Evolutionary conservation across 768 basidiomycete species (phyloP), one percentile per base, ranked within the genome.

Genomic region (Collybiopsis confluens): DNA sequence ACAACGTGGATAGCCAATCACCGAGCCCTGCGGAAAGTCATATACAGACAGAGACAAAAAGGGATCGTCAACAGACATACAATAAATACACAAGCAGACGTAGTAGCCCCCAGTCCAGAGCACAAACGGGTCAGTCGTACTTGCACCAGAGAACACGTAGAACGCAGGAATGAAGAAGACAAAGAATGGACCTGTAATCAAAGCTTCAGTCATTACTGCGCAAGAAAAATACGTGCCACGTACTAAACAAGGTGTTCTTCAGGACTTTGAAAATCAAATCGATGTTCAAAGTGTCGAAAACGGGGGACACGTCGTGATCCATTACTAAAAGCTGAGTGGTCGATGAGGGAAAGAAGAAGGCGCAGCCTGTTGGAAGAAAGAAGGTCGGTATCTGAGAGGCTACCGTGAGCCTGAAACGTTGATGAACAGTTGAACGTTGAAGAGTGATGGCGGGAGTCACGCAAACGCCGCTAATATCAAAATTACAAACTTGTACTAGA

Each of bases 201-300:
- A 36, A 41, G 51, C 18, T 37, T 54, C 6, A 47, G 27, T 35
- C 20, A 56, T 56, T 20, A 10, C 10, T 43, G 44, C n/a, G 56
- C 54, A 37, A 41, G 42, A 15, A n/a, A n/a, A n/a, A 20, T 41
- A 27, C 26, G 33, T 33, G 35, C 30, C 33, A 68, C 86, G 66
- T 56, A 88, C 92, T 91, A 74, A 95, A 90, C 24, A 75, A 73
- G 1, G 93, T 95, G 64, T 88, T 80, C 43, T 76, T 70, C 52
- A 94, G 72, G 50, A 93, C 90, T 70, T 90, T 91, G 59, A 90
- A 70, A 48, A 92, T 67, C 53, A 90, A 71, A 68, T 94, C 92
- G 35, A 92, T 55, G 70, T 92, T 86, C 55, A 92, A 69, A 55
- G 70, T 73, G 67, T 92, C 90, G 62, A 83, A 86, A 43, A 88